phyloP scores from a whole-genome alignment of 306 rosid genomes.

The Fagus crenata region DNA sequence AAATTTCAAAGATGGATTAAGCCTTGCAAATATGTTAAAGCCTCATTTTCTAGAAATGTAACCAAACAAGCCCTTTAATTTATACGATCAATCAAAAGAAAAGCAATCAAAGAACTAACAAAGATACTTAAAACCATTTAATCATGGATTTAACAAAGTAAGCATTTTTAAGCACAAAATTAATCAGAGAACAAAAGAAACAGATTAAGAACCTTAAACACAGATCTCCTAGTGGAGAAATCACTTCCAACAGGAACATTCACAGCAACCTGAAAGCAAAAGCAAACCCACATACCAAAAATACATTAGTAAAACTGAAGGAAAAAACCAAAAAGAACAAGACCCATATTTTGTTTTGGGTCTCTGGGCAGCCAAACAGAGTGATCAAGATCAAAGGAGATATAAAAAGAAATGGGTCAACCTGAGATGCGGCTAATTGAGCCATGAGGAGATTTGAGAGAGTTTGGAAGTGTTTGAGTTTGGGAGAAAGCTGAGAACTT shows the following conservation, averaged over 20 bases:
- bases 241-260: slow-evolving; percentile 50
- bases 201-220: slow-evolving; percentile 39
- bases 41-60: not conserved
- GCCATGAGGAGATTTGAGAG: slow-evolving; percentile 34
- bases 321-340: slow-evolving; percentile 7
- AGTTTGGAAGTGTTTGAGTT: not conserved
- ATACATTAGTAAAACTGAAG: not conserved
- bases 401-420: not conserved
- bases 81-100: not conserved
- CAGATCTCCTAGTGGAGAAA: slow-evolving; percentile 49
- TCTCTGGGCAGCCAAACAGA: slow-evolving; percentile 28
- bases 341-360: not conserved
- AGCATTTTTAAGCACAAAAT: slow-evolving; percentile 2
- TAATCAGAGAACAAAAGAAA: not conserved
- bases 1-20: not conserved
- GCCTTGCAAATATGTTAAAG: not conserved
- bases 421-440: slow-evolving; percentile 50
- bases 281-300: not conserved
- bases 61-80: not conserved
- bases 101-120: not conserved
- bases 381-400: not conserved
- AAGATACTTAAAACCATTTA: not conserved
- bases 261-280: slow-evolving; percentile 40
- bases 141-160: slow-evolving; percentile 9
- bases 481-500: not conserved